Base-by-base conservation (phyloP, 805 yeast genomes). In the Yarrowia deformans region DNA sequence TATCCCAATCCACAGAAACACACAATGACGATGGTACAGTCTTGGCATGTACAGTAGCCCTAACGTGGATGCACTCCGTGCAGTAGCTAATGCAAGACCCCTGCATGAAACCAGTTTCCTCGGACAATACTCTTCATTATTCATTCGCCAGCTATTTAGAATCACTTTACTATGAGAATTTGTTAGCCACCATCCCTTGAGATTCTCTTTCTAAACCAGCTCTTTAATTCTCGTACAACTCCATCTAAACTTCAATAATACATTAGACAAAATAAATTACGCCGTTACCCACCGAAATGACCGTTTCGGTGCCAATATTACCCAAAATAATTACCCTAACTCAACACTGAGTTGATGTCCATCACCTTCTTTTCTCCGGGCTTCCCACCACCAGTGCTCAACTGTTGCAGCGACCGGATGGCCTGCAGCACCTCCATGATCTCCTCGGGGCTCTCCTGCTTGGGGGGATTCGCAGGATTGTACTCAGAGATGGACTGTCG, bases 391-490 rank as follows among this genome's bases (percentile, higher is more conserved):
- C 75, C 75, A 10, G 78, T 75, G 8, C 81, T 77, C 40, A 81
- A 71, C 70, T 78, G 80, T 74, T 81, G 83, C 55, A 81, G 74
- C 34, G 81, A 78, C 29, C 81, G 74, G 29, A 82, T 79, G 37
- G 83, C 84, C 70, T 79, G 80, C 52, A 81, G 73, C 70, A 81
- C 80, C 70, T 76, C 79, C 19, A 79, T 71, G 35, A 81, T 72
- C 71, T 81, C 83, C 19, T 73, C 63, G 13, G 80, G 81, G 6
- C 75, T 72, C 60, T 72, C 72, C 49, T 49, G 68, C 48, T 49
- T 48, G n/a, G 37, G 39, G 39, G 52, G 66, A 18, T 60, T 39
- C 71, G 67, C 35, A 72, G 58, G 55, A n/a, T 54, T 32, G 69
- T 69, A 39, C 39, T 63, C 68, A 48, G 68, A 63, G 29, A 63